phyloP scores from a whole-genome alignment of 2,329 filamentous ascomycete species.

The Fusarium longipes region DNA sequence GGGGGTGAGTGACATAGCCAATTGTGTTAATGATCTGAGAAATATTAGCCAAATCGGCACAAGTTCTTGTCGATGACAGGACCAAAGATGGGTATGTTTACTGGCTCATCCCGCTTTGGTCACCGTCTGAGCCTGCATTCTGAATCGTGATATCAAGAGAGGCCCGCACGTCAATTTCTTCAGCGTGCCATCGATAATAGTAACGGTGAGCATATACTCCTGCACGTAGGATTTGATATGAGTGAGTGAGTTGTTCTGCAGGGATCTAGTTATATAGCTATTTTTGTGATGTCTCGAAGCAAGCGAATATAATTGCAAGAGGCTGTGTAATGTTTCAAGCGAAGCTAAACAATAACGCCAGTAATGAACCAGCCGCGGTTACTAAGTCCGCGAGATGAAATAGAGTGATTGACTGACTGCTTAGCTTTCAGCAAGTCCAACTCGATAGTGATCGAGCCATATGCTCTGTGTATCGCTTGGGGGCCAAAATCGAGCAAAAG shows the following conservation, averaged over 20 bases:
- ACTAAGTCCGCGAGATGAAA: not conserved
- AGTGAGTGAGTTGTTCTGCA: constrained; percentile 12
- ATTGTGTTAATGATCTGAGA: not conserved
- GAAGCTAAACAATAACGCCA: not conserved
- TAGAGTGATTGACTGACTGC: not conserved
- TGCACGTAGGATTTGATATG: constrained; percentile 12
- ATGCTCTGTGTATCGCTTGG: constrained; percentile 7
- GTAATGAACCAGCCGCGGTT: not conserved
- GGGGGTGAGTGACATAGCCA: not conserved
- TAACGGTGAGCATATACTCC: not conserved
- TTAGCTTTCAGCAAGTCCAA: constrained; percentile 3
- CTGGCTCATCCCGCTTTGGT: not conserved
- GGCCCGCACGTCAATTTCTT: constrained; percentile 2
- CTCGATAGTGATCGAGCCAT: constrained; percentile 11
- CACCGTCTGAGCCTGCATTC: constrained; percentile 1
- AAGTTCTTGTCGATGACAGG: not conserved
- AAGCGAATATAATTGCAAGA: constrained; percentile 13
- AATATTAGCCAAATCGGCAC: not conserved
- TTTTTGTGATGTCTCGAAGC: constrained; percentile 8
- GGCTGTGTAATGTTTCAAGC: constrained; percentile 34
- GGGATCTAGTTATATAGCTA: constrained; percentile 6
- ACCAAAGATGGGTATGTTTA: not conserved
- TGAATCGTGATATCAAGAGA: not conserved
- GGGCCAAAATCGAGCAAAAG: constrained; percentile 22
- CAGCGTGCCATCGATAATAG: not conserved